These are phyloP conservation scores for Zygosaccharomyces sapae DNA, from an alignment of 1,139 yeast species.

Conservation along the genomic window DNA sequence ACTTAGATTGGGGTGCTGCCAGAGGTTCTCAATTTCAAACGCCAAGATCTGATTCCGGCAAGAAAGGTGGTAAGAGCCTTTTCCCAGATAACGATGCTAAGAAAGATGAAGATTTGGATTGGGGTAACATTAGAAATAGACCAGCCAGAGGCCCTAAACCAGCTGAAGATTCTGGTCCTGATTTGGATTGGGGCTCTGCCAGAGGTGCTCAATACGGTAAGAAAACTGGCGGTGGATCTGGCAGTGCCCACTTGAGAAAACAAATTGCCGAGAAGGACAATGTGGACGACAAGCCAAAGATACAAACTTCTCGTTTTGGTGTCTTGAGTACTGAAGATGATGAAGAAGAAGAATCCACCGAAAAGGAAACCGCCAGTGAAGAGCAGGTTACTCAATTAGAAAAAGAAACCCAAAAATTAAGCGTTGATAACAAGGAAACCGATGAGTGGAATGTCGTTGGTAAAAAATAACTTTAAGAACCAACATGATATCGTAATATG, in stretches of 20 bases:
- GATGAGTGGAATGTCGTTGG: conserved; percentile 68
- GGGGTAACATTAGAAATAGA: conserved; percentile 49
- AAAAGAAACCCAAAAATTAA: conserved; percentile 42
- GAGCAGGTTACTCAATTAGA: conserved; percentile 37
- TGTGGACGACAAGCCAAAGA: conserved; percentile 41
- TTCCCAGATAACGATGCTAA: conserved; percentile 28
- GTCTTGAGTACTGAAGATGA: conserved; percentile 67
- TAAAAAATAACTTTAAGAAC: conserved; percentile 36
- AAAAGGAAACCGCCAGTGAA: conserved; percentile 21
- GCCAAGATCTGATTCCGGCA: conserved; percentile 31
- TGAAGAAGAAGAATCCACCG: conserved; percentile 46
- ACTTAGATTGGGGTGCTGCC: conserved; percentile 45
- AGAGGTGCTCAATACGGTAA: conserved; percentile 25
- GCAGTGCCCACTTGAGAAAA: conserved; percentile 19
- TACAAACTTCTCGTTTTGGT: conserved; percentile 57
- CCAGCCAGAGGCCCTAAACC: conserved; percentile 39
- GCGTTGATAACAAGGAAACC: conserved; percentile 29
- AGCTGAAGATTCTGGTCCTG: conserved; percentile 39
- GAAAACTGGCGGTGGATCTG: conserved; percentile 36
- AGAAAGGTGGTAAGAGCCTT: conserved; percentile 27
- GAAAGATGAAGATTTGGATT: conserved; percentile 43
- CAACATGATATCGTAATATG: not conserved
- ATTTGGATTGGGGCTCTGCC: conserved; percentile 46
- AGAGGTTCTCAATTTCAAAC: conserved; percentile 39
- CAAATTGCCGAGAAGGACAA: conserved; percentile 30